Evolutionary conservation across 2,329 filamentous ascomycete species (phyloP).

Genomic region (Byssochlamys sp.): DNA sequence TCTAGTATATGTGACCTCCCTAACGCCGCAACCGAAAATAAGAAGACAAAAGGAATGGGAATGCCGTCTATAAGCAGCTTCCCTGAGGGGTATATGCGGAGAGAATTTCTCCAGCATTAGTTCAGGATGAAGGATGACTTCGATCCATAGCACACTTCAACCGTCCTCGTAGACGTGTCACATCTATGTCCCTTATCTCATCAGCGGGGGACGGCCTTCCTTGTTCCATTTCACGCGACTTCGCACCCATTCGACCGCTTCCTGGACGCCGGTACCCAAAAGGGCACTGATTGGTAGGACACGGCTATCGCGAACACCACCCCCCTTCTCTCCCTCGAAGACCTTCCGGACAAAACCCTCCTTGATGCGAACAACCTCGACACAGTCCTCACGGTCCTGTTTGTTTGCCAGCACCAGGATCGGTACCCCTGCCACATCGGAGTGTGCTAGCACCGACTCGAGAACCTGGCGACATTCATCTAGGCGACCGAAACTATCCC

Average conservation of each 20-base stretch:
- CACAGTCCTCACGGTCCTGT: slow-evolving; percentile 92
- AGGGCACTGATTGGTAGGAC: slow-evolving; percentile 88
- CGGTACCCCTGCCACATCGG: slow-evolving; percentile 83
- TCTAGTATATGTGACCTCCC: not conserved
- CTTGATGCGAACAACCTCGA: slow-evolving; percentile 94
- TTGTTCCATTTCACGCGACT: slow-evolving; percentile 94
- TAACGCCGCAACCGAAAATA: not conserved
- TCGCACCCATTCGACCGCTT: slow-evolving; percentile 94
- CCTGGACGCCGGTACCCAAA: slow-evolving; percentile 68
- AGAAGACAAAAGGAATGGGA: not conserved
- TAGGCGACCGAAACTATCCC: slow-evolving; percentile 45
- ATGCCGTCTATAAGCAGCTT: not conserved
- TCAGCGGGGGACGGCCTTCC: slow-evolving; percentile 79
- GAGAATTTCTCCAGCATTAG: not conserved
- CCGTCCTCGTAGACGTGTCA: too few relatives aligned
- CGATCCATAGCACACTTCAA: not conserved
- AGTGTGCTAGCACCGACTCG: slow-evolving; percentile 77
- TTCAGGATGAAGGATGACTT: not conserved
- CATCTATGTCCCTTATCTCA: slow-evolving; percentile 53
- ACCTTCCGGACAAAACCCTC: slow-evolving; percentile 91
- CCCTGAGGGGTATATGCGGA: not conserved
- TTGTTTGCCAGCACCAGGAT: slow-evolving; percentile 91
- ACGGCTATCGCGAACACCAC: slow-evolving; percentile 75
- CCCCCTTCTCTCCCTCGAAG: slow-evolving; percentile 85
- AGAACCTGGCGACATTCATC: slow-evolving; percentile 84